These are phyloP conservation scores for Danielia oregonensis DNA, from an alignment of 805 yeast species.

Conservation along the genomic window DNA sequence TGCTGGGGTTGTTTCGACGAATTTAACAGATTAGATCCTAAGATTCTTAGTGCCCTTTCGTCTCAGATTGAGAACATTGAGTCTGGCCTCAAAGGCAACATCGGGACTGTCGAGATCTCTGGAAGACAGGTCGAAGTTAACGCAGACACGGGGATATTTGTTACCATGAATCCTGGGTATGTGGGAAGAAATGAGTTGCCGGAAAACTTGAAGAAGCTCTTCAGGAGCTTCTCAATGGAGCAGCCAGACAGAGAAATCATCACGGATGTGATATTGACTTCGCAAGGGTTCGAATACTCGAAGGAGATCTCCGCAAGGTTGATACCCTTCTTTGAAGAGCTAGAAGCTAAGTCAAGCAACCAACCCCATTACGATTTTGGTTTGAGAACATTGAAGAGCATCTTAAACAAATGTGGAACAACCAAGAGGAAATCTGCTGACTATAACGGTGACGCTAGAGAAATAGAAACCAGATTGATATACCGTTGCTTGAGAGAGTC, in stretches of 20 bases:
- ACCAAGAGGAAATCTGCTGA: constrained; percentile 24
- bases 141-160: constrained; percentile 65
- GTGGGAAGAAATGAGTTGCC: constrained; percentile 81
- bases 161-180: constrained; percentile 90
- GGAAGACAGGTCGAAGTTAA: constrained; percentile 39
- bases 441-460: constrained; percentile 9
- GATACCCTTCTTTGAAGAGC: constrained; percentile 49
- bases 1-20: constrained; percentile 98
- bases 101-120: constrained; percentile 34
- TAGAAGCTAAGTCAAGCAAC: constrained; percentile 39
- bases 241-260: constrained; percentile 68
- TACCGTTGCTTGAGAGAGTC: constrained; percentile 56
- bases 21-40: constrained; percentile 73
- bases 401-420: constrained; percentile 56
- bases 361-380: constrained; percentile 92
- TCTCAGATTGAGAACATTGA: constrained; percentile 75
- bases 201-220: constrained; percentile 76
- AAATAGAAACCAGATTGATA: constrained; percentile 28
- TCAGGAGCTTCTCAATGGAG: constrained; percentile 70
- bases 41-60: constrained; percentile 78
- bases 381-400: constrained; percentile 70
- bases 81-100: constrained; percentile 37
- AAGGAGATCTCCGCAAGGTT: constrained; percentile 41
- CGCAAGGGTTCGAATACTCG: constrained; percentile 65
- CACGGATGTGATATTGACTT: constrained; percentile 64